These are phyloP conservation scores for Dactylellina drechsleri DNA, from an alignment of 2,329 filamentous ascomycete genomes.

Conservation along the genomic window DNA sequence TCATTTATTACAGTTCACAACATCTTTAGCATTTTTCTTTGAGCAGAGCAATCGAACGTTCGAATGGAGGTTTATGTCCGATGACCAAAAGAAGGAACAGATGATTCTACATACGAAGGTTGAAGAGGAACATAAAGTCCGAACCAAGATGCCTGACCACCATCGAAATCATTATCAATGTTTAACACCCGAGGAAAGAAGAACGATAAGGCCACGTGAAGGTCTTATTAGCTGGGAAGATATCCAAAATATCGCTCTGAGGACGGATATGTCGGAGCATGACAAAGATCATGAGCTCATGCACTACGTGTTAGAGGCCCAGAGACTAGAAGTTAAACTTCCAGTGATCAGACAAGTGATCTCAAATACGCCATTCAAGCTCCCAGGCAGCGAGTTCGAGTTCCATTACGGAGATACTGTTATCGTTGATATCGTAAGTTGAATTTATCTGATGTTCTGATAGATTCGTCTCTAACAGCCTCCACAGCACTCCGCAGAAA, in stretches of 20 bases:
- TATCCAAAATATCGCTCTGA: constrained; percentile 35
- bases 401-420: constrained; percentile 40
- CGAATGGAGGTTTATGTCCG: constrained; percentile 47
- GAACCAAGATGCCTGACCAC: constrained; percentile 38
- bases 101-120: constrained; percentile 35
- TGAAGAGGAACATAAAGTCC: constrained; percentile 34
- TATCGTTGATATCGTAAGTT: constrained; percentile 42
- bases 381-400: constrained; percentile 41
- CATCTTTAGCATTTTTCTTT: constrained; percentile 50
- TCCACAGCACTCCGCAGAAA: constrained; percentile 28
- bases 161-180: constrained; percentile 36
- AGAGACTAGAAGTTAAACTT: constrained; percentile 45
- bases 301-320: constrained; percentile 42
- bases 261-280: constrained; percentile 24
- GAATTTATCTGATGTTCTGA: neutral
- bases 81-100: constrained; percentile 35
- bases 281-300: constrained; percentile 52
- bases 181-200: constrained; percentile 22
- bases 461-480: neutral
- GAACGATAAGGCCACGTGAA: constrained; percentile 32
- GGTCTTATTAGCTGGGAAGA: constrained; percentile 47
- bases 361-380: constrained; percentile 23
- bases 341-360: constrained; percentile 29
- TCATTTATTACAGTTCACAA: constrained; percentile 24
- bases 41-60: constrained; percentile 49